A percentile compares a stretch with the other conserved stretches of the same genome.
Conservation (phyloP, 371 early-diverging fungal genomes). For the Lichtheimia corymbifera region DNA sequence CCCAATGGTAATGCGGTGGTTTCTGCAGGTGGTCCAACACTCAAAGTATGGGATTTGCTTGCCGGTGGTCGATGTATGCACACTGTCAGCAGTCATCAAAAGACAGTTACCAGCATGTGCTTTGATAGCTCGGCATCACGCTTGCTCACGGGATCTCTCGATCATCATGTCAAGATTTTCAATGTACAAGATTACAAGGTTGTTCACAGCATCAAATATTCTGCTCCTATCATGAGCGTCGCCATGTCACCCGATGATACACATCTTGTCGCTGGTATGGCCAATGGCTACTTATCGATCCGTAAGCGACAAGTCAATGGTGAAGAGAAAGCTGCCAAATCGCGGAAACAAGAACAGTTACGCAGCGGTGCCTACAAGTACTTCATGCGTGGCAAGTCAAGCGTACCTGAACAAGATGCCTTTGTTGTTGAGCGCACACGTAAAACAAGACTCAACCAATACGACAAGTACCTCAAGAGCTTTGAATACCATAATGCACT, state of each 20-base stretch:
- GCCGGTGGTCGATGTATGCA: slow-evolving; percentile 80
- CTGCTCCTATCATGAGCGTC: slow-evolving; percentile 87
- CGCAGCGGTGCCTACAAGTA: slow-evolving; percentile 66
- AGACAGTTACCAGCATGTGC: slow-evolving; percentile 88
- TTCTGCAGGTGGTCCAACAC: slow-evolving; percentile 75
- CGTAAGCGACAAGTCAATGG: slow-evolving; percentile 72
- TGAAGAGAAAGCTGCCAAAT: slow-evolving; percentile 57
- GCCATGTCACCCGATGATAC: slow-evolving; percentile 88
- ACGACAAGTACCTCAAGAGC: slow-evolving; percentile 77
- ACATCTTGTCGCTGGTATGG: slow-evolving; percentile 91
- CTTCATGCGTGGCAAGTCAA: slow-evolving; percentile 69
- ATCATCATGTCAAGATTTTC: slow-evolving; percentile 94
- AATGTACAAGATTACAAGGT: slow-evolving; percentile 85
- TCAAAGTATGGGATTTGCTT: slow-evolving; percentile 90
- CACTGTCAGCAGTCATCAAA: slow-evolving; percentile 86
- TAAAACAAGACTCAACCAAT: slow-evolving; percentile 64
- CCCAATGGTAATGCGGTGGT: slow-evolving; percentile 84
- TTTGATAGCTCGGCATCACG: slow-evolving; percentile 78
- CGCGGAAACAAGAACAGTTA: slow-evolving; percentile 44
- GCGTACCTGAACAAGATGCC: slow-evolving; percentile 53
- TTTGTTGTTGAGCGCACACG: slow-evolving; percentile 69
- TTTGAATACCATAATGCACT: slow-evolving; percentile 90
- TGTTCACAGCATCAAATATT: slow-evolving; percentile 85
- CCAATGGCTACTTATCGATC: slow-evolving; percentile 85
- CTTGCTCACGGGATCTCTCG: slow-evolving; percentile 88